Percentiles rank a stretch among this genome's conserved stretches.
These are phyloP conservation scores for Tricholoma saponaceum DNA, from an alignment of 768 basidiomycete genomes.

Conservation along the genomic window DNA sequence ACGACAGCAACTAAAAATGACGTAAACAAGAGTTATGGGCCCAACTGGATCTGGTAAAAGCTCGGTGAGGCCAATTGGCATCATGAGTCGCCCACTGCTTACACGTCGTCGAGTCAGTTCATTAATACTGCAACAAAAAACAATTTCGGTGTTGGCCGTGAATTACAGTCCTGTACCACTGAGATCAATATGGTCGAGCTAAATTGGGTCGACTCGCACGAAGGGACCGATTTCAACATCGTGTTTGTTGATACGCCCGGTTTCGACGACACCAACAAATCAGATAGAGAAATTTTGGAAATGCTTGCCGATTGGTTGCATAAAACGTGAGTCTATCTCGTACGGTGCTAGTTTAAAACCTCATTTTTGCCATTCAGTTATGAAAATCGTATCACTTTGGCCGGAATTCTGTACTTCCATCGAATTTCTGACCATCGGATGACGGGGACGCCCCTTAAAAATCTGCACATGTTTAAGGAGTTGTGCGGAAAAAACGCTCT, in stretches of 20 bases:
- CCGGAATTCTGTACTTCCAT: too few relatives aligned
- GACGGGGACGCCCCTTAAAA: conserved; percentile 38
- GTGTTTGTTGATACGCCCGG: conserved; percentile 3
- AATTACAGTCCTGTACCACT: neutral
- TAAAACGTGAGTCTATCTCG: neutral
- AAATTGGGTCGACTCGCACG: neutral
- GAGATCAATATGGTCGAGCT: conserved; percentile 1
- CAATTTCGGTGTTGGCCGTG: neutral
- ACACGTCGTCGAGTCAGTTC: neutral
- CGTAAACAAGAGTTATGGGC: neutral
- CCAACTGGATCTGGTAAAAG: too few relatives aligned
- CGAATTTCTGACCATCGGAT: conserved; percentile 36
- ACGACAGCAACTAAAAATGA: neutral
- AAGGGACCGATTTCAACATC: neutral
- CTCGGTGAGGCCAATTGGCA: neutral
- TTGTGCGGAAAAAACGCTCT: conserved; percentile 43
- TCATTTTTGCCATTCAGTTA: conserved; percentile 14
- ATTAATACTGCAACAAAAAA: neutral
- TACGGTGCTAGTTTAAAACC: neutral
- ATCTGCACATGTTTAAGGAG: conserved; percentile 42
- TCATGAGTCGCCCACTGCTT: neutral
- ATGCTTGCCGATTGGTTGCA: conserved; percentile 1
- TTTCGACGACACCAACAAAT: neutral
- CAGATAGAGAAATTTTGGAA: neutral
- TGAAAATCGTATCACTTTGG: conserved; percentile 19